Conservation (phyloP, 1,284 basidiomycete genomes). For the Ustilago sp. region DNA sequence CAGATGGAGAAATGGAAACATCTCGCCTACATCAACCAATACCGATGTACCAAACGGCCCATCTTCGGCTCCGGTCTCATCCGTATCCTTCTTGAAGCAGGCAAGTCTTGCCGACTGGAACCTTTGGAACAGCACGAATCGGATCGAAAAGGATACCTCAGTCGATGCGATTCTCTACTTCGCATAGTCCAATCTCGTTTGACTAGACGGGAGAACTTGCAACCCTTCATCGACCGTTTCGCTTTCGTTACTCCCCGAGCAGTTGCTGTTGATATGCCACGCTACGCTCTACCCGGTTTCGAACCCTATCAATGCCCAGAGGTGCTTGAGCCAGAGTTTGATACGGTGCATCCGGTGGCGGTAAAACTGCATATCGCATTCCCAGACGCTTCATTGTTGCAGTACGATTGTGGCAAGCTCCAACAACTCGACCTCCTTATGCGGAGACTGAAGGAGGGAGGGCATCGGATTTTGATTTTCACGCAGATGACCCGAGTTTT, state of each 20-base stretch:
- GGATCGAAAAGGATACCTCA: constrained; percentile 73
- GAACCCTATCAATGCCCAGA: constrained; percentile 41
- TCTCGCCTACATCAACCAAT: constrained; percentile 79
- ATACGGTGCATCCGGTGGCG: constrained; percentile 77
- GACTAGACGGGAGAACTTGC: constrained; percentile 75
- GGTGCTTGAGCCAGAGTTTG: constrained; percentile 64
- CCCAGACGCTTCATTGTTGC: constrained; percentile 87
- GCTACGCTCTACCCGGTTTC: constrained; percentile 74
- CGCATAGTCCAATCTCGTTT: constrained; percentile 74
- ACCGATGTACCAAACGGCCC: constrained; percentile 77
- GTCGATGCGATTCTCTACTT: constrained; percentile 74
- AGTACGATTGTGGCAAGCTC: constrained; percentile 96
- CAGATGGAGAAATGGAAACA: constrained; percentile 78
- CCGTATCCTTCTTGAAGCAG: constrained; percentile 30
- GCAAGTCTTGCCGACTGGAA: constrained; percentile 20
- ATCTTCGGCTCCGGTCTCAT: constrained; percentile 73
- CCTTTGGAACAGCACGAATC: constrained; percentile 48
- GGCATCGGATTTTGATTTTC: constrained; percentile 92
- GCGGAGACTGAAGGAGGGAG: constrained; percentile 84
- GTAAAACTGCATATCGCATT: constrained; percentile 94
- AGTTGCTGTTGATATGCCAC: constrained; percentile 81
- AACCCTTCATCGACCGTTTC: constrained; percentile 78
- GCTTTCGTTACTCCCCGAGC: constrained; percentile 85
- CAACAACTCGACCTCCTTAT: constrained; percentile 84
- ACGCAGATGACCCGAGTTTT: constrained; percentile 97